These are phyloP conservation scores for Phaeoacremonium minimum DNA, from an alignment of 2,329 filamentous ascomycete genomes.

Conservation along the genomic window DNA sequence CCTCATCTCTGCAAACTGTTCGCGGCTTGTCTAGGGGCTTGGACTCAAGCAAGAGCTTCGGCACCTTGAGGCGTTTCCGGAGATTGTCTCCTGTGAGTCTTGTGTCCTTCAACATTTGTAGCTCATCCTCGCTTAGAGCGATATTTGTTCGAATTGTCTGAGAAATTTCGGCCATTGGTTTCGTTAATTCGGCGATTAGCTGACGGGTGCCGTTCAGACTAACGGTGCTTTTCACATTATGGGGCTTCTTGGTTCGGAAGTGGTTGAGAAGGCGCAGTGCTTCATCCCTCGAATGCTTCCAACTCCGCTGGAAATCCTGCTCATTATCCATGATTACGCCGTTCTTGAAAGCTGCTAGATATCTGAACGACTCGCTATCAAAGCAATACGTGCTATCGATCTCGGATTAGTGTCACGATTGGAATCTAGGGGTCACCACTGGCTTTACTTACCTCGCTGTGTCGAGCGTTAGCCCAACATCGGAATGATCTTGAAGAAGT, in stretches of 20 bases:
- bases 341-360: slow-evolving; percentile 29
- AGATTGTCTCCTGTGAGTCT: no score
- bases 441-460: neutral
- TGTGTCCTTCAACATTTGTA: no score
- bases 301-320: slow-evolving; percentile 27
- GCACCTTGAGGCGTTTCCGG: no score
- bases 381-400: slow-evolving; percentile 32
- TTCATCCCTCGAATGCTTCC: slow-evolving; percentile 27
- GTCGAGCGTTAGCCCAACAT: slow-evolving; percentile 18
- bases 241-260: slow-evolving; percentile 20
- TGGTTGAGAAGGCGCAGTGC: slow-evolving; percentile 22
- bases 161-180: no score
- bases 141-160: no score
- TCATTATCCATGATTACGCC: slow-evolving; percentile 21
- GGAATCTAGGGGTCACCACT: no score
- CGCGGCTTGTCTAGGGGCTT: no score
- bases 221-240: slow-evolving; percentile 28
- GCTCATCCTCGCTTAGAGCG: no score
- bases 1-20: no score
- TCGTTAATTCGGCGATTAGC: no score
- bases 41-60: no score
- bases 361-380: slow-evolving; percentile 38
- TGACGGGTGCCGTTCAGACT: slow-evolving; percentile 31
- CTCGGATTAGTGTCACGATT: no score
- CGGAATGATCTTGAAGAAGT: slow-evolving; percentile 10